Percentiles rank a stretch among this genome's conserved stretches.
These are phyloP conservation scores for Lactarius trivialis DNA, from an alignment of 768 basidiomycete species.

Conservation along the genomic window DNA sequence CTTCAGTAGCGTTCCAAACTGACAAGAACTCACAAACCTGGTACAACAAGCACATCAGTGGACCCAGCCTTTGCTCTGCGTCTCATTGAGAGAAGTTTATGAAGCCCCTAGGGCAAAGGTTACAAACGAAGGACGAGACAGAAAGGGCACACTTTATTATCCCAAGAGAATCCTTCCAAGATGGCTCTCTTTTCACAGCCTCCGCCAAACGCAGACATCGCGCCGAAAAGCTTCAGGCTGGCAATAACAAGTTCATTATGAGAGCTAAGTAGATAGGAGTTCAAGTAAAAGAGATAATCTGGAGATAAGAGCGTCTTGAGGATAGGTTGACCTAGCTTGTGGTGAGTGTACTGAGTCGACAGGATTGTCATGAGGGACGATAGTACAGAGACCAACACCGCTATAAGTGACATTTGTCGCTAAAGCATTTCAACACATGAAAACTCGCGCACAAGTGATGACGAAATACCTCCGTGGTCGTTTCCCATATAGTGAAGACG, in stretches of 20 bases:
- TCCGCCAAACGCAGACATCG: constrained; percentile 56
- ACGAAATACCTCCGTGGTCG: constrained; percentile 40
- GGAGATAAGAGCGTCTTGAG: constrained; percentile 53
- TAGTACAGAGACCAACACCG: constrained; percentile 46
- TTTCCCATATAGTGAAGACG: constrained; percentile 59
- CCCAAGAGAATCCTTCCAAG: constrained; percentile 72
- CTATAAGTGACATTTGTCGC: constrained; percentile 40
- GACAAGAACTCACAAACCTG: constrained; percentile 41
- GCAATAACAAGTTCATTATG: constrained; percentile 62
- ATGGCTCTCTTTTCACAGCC: constrained; percentile 58
- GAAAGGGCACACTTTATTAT: constrained; percentile 49
- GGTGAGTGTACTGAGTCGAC: constrained; percentile 63
- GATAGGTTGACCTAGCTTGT: constrained; percentile 54
- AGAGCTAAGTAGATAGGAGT: constrained; percentile 53
- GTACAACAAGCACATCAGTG: constrained; percentile 41
- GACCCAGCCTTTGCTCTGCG: constrained; percentile 45
- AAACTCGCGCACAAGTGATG: background rate
- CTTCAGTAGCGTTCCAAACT: constrained; percentile 1
- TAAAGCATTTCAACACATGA: constrained; percentile 22
- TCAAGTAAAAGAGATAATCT: constrained; percentile 49
- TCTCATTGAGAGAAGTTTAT: constrained; percentile 65
- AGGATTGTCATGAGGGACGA: constrained; percentile 56
- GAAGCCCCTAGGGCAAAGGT: constrained; percentile 42
- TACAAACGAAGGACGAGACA: background rate
- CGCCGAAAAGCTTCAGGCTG: constrained; percentile 56